Base-by-base conservation (phyloP, 306 rosid genomes). In the Astragalus glycyphyllos region DNA sequence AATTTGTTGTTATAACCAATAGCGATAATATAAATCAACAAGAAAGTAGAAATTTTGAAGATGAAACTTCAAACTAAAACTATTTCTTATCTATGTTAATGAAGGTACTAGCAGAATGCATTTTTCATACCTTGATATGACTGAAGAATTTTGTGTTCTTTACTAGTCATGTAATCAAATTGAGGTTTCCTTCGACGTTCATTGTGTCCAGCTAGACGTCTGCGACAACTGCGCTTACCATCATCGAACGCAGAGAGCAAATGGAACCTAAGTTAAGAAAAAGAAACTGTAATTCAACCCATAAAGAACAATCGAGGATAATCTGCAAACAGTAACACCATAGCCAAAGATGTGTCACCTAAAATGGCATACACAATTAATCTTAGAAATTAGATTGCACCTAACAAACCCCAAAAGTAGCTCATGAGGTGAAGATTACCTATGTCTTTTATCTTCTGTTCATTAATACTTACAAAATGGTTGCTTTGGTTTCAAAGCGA, bases 161-260 rank as follows among this genome's bases (percentile, higher is more conserved):
- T 87, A 65, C 79, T 72, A 75, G 86, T 73, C 58, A 84, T 70
- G 71, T 81, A 77, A 76, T 90, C 86, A 55, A 73, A 69, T 50
- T 81, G 94, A 62, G 91, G 87, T 76, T 86, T 90, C 83, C 97
- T 84, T 65, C 97, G 79, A 20, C 97, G 95, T 66, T 88, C 85
- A 73, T 90, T 90, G 66, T 90, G 97, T 74, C 95, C 97, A 10
- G 95, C 97, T 47, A 90, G 81, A 77, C 95, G 97, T 71, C 91
- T 86, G 32, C 97, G 92, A 73, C 97, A 90, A 63, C 97, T 90
- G 67, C 95, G 97, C 87, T 88, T 90, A 29, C 82, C 89, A 55
- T 84, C 90, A 57, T 90, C 97, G 38, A 90, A 90, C 75, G 88
- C 97, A 37, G 79, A 79, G 16, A 90, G 88, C 81, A 84, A 61